Evolutionary conservation across 176 grass and related monocot species (phyloP).

Genomic region (Triticum timopheevii): DNA sequence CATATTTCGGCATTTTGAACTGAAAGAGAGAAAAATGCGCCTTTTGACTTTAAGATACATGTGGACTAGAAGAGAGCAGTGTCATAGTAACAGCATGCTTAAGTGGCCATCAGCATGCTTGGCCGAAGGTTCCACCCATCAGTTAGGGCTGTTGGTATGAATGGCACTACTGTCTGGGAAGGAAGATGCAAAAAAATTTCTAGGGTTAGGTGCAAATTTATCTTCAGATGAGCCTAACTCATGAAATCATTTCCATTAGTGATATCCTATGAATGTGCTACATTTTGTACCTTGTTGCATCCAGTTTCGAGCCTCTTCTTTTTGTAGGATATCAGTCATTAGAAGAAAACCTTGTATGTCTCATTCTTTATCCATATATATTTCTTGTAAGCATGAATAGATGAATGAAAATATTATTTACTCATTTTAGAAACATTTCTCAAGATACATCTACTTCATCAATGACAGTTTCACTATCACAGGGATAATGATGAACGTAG

Average conservation of each 20-base stretch:
- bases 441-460: slow-evolving; percentile 20
- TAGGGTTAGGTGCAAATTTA: neutral
- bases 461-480: slow-evolving; percentile 30
- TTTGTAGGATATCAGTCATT: slow-evolving; percentile 1
- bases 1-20: neutral
- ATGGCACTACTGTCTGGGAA: neutral
- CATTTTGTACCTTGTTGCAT: neutral
- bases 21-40: neutral
- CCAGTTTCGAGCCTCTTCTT: neutral
- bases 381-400: neutral
- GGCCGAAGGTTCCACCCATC: neutral
- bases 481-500: slow-evolving; percentile 84
- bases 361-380: neutral
- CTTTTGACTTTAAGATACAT: neutral
- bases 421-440: slow-evolving; percentile 30
- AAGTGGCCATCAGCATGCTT: neutral
- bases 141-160: neutral
- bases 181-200: neutral
- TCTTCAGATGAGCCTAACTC: neutral
- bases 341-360: neutral
- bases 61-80: neutral
- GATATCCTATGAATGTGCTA: neutral
- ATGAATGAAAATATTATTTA: slow-evolving; percentile 26
- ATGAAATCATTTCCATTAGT: neutral
- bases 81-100: neutral